Evolutionary conservation across 2,329 filamentous ascomycete genomes (phyloP).

Genomic region (Penicillium polonicum): DNA sequence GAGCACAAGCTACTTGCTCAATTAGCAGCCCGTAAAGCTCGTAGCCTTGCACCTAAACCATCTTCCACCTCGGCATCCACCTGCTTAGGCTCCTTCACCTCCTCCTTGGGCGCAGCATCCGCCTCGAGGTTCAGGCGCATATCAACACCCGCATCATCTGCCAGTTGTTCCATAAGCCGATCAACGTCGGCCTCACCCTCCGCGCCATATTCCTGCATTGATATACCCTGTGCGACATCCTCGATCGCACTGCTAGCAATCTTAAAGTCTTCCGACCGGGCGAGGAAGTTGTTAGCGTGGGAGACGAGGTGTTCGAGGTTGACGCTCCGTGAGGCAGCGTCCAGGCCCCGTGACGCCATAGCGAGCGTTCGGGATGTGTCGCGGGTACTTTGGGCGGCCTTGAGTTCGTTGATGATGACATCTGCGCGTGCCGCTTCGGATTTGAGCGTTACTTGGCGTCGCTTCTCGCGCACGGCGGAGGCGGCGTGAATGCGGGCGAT

Average conservation of each 20-base stretch:
- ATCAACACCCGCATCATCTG: conserved; percentile 46
- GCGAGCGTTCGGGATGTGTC: conserved; percentile 48
- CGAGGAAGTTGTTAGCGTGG: conserved; percentile 45
- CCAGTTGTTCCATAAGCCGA: conserved; percentile 45
- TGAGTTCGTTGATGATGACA: conserved; percentile 51
- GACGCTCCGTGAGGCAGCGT: conserved; percentile 46
- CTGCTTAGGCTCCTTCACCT: conserved; percentile 41
- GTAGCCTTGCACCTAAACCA: conserved; percentile 42
- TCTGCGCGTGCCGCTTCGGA: conserved; percentile 49
- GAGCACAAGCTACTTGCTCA: conserved; percentile 12
- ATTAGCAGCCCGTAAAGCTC: conserved; percentile 41
- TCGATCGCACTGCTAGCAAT: conserved; percentile 44
- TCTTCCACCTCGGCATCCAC: conserved; percentile 41
- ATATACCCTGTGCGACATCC: conserved; percentile 43
- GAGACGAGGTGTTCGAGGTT: conserved; percentile 46
- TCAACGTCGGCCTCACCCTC: conserved; percentile 45
- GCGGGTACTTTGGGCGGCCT: conserved; percentile 49
- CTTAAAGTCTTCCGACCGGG: conserved; percentile 45
- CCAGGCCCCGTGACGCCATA: conserved; percentile 46
- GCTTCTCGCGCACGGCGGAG: conserved; percentile 48
- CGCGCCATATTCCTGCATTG: conserved; percentile 47
- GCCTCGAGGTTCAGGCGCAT: conserved; percentile 42
- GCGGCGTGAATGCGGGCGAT: conserved; percentile 51
- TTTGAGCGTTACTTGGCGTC: conserved; percentile 46
- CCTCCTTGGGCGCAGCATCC: conserved; percentile 40